Conservation (phyloP, 371 early-diverging fungal genomes). For the Lichtheimia corymbifera region DNA sequence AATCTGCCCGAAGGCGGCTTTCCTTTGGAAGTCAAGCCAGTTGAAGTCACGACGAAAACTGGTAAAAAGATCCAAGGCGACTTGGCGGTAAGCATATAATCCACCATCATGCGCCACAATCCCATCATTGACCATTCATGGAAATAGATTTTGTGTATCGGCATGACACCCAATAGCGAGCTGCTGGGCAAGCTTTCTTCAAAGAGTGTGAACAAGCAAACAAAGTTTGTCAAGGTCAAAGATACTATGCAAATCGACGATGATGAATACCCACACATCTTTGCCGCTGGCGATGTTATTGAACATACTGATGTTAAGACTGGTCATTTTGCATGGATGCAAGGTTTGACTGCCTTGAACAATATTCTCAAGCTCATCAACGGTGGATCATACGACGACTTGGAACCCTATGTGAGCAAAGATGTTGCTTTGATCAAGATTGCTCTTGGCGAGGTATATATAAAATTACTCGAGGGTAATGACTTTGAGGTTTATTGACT, state of each 20-base stretch:
- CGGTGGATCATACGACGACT: conserved; percentile 24
- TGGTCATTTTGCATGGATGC: conserved; percentile 52
- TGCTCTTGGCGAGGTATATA: conserved; percentile 38
- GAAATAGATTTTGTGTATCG: conserved; percentile 63
- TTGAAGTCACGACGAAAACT: conserved; percentile 43
- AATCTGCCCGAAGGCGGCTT: conserved; percentile 47
- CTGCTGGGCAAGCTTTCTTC: conserved; percentile 47
- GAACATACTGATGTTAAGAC: conserved; percentile 54
- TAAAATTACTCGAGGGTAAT: neutral
- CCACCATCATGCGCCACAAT: neutral
- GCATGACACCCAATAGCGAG: conserved; percentile 64
- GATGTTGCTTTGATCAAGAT: conserved; percentile 40
- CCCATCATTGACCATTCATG: neutral
- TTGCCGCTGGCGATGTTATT: conserved; percentile 65
- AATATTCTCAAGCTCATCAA: conserved; percentile 34
- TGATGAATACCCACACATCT: conserved; percentile 61
- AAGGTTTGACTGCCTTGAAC: conserved; percentile 30
- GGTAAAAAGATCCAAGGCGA: conserved; percentile 55
- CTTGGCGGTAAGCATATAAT: conserved; percentile 42
- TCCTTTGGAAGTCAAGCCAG: conserved; percentile 47
- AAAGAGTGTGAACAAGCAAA: conserved; percentile 41
- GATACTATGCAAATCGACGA: conserved; percentile 70
- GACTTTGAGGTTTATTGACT: neutral
- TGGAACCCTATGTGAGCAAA: conserved; percentile 39
- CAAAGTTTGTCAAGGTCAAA: conserved; percentile 54